Conservation (phyloP, 2,329 filamentous ascomycete genomes). For the Microdochium trichocladiopsis region DNA sequence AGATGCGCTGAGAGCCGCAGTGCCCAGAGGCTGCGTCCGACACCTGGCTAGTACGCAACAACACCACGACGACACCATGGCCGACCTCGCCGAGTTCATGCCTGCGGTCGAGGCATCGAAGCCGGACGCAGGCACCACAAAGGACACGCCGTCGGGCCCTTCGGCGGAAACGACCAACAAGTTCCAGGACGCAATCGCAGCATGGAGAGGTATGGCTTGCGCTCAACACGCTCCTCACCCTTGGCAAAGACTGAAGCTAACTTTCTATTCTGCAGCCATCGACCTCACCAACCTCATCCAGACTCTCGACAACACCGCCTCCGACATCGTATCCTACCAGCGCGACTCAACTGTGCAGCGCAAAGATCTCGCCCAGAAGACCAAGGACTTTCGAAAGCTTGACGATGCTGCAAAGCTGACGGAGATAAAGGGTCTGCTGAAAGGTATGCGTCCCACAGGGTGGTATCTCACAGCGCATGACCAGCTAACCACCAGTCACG, state of each 20-base stretch:
- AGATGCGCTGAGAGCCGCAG: not conserved
- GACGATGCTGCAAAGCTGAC: slow-evolving; percentile 77
- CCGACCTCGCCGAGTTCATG: slow-evolving; percentile 14
- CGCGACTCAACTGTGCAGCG: slow-evolving; percentile 92
- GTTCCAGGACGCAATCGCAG: slow-evolving; percentile 91
- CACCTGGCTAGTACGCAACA: not conserved
- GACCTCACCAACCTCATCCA: slow-evolving; percentile 79
- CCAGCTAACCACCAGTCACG: slow-evolving; percentile 5
- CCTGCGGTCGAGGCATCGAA: slow-evolving; percentile 10
- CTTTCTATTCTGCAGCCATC: slow-evolving; percentile 53
- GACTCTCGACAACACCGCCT: slow-evolving; percentile 85
- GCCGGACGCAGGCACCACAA: slow-evolving; percentile 16
- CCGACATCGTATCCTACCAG: slow-evolving; percentile 88
- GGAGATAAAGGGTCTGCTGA: slow-evolving; percentile 85
- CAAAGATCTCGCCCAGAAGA: slow-evolving; percentile 98
- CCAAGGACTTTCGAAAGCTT: slow-evolving; percentile 92
- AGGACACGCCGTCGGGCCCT: slow-evolving; percentile 13
- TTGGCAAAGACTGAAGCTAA: slow-evolving; percentile 7
- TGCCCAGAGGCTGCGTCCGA: not conserved
- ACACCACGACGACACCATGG: slow-evolving; percentile 10
- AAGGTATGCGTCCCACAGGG: slow-evolving; percentile 48
- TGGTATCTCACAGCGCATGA: too few relatives aligned
- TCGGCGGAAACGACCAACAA: slow-evolving; percentile 57
- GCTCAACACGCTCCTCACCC: slow-evolving; percentile 1
- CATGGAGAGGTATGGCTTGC: slow-evolving; percentile 74